phyloP scores from a whole-genome alignment of 805 yeast genomes.

The Yamadazyma laniorum region DNA sequence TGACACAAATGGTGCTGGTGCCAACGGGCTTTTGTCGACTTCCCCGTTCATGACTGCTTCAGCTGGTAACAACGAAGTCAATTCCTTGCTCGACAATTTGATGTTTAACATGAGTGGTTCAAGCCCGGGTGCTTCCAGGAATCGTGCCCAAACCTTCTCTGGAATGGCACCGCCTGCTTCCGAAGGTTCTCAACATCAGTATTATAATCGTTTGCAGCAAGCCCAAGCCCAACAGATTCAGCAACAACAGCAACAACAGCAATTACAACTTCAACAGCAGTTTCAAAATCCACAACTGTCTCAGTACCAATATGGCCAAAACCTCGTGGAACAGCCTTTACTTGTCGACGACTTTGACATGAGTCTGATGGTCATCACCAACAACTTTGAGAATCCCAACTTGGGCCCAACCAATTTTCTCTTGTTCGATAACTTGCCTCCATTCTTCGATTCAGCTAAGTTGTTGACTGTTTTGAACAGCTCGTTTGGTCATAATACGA shows the following conservation, averaged over 20 bases:
- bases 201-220: constrained; percentile 8
- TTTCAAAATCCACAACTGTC: constrained; percentile 1
- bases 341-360: constrained; percentile 61
- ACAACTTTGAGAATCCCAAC: constrained; percentile 67
- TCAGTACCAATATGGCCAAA: constrained; percentile 10
- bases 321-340: constrained; percentile 16
- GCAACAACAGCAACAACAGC: constrained; percentile 3
- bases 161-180: constrained; percentile 22
- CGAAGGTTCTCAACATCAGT: constrained; percentile 7
- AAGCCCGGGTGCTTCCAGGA: constrained; percentile 20
- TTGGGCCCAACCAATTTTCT: constrained; percentile 76
- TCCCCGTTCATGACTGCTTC: constrained; percentile 22
- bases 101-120: constrained; percentile 22
- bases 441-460: constrained; percentile 53
- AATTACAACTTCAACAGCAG: constrained; percentile 9
- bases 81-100: constrained; percentile 30
- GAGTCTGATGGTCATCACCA: constrained; percentile 57
- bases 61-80: constrained; percentile 24
- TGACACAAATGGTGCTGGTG: background rate
- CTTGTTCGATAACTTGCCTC: constrained; percentile 79
- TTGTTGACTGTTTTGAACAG: constrained; percentile 25
- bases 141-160: constrained; percentile 42
- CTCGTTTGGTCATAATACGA: constrained; percentile 17
- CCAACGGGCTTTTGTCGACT: constrained; percentile 16
- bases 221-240: constrained; percentile 10